Evolutionary conservation across 2,329 filamentous ascomycete genomes (phyloP), one percentile per base, ranked within the genome.

Genomic region (Myriosclerotinia scirpicola): DNA sequence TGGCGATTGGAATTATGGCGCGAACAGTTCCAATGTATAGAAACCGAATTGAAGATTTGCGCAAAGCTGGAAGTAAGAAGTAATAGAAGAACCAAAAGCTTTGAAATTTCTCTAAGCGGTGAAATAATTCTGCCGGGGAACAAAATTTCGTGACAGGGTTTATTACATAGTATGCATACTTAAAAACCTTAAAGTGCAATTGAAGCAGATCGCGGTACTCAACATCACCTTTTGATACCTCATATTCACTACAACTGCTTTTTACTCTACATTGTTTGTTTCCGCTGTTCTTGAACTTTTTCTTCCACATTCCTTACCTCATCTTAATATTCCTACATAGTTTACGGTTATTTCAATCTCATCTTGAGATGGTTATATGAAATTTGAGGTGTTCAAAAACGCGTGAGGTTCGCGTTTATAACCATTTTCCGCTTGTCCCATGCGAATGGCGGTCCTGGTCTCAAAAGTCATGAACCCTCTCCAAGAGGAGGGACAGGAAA

Each of bases 361-460:
- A 9, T 6, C 15, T n/a, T 46, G 55, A 42, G 26, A 46, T 40
- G n/a, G 54, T 44, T 54, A 26, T n/a, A 42, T 48, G 42, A 59
- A 17, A 46, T 15, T 38, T 54, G 26, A n/a, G n/a, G 38, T 54
- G 14, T 20, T 38, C 12, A 9, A 36, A 64, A 48, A 68, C 74
- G 74, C 72, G 73, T 73, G 68, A 72, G 64, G 48, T 68, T 73
- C 71, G 73, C 70, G 73, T 73, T 68, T 44, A 60, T 44, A 60
- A 42, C 56, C 36, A 17, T 3, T 3, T 53, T 52, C 14, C 15
- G 34, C 52, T 62, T 61, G 53, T 59, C 22, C 55, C 65, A 54
- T 61, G 50, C 69, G 67, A 54, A 76, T 76, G 74, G 74, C 75
- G 69, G 72, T 72, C 44, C 65, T 76, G 55, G 67, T 73, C 44